These are phyloP conservation scores for Pleurozium schreberi DNA, from an alignment of 225 moss, liverwort and hornwort species.

Conservation along the genomic window DNA sequence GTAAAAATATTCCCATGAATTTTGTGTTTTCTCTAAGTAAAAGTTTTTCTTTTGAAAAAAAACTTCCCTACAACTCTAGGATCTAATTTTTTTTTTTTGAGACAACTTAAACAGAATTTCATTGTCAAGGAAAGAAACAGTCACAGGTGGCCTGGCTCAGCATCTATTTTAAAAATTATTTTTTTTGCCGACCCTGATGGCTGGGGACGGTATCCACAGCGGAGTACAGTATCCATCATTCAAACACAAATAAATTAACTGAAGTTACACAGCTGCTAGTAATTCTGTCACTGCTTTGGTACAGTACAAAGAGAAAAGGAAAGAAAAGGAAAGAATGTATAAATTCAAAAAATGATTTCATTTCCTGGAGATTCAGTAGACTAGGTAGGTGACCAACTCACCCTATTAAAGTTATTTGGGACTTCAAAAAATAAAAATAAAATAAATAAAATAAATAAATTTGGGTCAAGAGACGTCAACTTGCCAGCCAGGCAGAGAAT, in stretches of 20 bases:
- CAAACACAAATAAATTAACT: neutral
- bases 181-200: neutral
- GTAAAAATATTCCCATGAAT: neutral
- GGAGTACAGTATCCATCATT: neutral
- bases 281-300: neutral
- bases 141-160: too few relatives aligned
- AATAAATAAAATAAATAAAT: too few relatives aligned
- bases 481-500: neutral
- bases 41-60: neutral
- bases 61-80: too few relatives aligned
- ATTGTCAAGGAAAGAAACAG: too few relatives aligned
- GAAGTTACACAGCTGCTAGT: too few relatives aligned
- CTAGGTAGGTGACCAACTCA: neutral
- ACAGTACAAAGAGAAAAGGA: neutral
- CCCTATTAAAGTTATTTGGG: neutral
- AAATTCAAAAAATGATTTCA: neutral
- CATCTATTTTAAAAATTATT: too few relatives aligned
- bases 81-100: too few relatives aligned
- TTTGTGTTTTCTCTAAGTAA: accelerated
- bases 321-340: neutral
- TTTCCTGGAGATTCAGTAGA: neutral
- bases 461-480: neutral
- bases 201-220: neutral
- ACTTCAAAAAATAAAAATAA: too few relatives aligned
- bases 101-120: too few relatives aligned